phyloP scores from a whole-genome alignment of 495 filamentous ascomycete species.

The Aspergillus ellipticus region DNA sequence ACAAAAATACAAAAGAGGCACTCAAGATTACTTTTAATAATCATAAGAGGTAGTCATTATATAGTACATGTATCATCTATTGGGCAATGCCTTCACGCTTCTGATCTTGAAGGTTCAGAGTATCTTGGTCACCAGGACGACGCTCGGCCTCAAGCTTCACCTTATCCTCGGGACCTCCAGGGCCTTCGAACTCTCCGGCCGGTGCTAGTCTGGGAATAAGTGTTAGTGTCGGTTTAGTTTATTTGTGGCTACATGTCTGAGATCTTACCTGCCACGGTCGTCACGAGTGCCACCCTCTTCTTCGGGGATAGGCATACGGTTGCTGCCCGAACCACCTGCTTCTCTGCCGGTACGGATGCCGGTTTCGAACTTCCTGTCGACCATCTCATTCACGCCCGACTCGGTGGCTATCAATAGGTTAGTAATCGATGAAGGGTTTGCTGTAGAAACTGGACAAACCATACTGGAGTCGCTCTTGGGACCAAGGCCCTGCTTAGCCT shows the following conservation, averaged over 20 bases:
- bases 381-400: constrained; percentile 51
- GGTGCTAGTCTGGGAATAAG: constrained; percentile 30
- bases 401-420: constrained; percentile 35
- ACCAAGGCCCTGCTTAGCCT: constrained; percentile 45
- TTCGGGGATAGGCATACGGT: constrained; percentile 48
- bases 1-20: no score
- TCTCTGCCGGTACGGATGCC: constrained; percentile 45
- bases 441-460: not conserved
- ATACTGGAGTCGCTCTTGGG: constrained; percentile 46
- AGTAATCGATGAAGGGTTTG: constrained; percentile 3
- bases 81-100: constrained; percentile 23
- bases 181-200: constrained; percentile 48
- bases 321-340: constrained; percentile 46
- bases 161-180: constrained; percentile 51
- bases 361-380: constrained; percentile 40
- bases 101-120: constrained; percentile 28
- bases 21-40: not conserved
- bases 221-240: constrained; percentile 4
- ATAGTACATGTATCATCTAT: constrained; percentile 10
- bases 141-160: constrained; percentile 30
- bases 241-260: not conserved
- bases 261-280: constrained; percentile 39
- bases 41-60: not conserved
- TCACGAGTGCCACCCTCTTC: constrained; percentile 49
- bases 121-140: constrained; percentile 43